A percentile compares a stretch with the other conserved stretches of the same genome.
These are phyloP conservation scores for Curvularia hawaiiensis DNA, from an alignment of 2,329 filamentous ascomycete genomes.

Conservation along the genomic window DNA sequence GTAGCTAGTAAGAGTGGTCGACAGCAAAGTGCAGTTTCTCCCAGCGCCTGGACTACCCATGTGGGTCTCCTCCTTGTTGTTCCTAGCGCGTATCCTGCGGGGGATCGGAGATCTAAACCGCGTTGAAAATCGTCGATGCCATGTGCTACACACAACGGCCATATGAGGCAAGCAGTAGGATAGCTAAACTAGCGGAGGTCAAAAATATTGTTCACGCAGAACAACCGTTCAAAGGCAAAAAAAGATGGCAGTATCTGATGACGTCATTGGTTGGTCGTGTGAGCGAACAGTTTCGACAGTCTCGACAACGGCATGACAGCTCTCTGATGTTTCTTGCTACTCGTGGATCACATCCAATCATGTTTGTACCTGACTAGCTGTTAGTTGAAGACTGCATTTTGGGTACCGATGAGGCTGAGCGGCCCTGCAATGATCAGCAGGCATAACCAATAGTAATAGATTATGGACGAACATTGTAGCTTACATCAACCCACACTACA, in stretches of 20 bases:
- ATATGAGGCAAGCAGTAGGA: not conserved
- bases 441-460: not conserved
- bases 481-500: not conserved
- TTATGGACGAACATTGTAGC: not conserved
- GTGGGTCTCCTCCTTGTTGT: constrained; percentile 8
- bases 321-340: not conserved
- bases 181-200: not conserved
- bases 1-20: not conserved
- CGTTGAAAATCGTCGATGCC: not conserved
- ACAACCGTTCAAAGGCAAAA: not conserved
- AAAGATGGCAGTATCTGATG: not conserved
- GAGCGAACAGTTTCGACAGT: not conserved
- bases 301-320: not conserved
- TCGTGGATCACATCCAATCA: not conserved
- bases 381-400: not conserved
- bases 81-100: constrained; percentile 4
- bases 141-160: not conserved
- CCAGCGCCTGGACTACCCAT: constrained; percentile 2
- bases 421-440: not conserved
- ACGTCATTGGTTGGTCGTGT: not conserved
- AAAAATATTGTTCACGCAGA: not conserved
- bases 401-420: constrained; percentile 1
- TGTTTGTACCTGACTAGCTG: not conserved
- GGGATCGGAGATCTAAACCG: not conserved
- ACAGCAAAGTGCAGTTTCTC: constrained; percentile 7